These are phyloP conservation scores for Nakaseomyces delphensis DNA, from an alignment of 1,139 yeast species.

Conservation along the genomic window DNA sequence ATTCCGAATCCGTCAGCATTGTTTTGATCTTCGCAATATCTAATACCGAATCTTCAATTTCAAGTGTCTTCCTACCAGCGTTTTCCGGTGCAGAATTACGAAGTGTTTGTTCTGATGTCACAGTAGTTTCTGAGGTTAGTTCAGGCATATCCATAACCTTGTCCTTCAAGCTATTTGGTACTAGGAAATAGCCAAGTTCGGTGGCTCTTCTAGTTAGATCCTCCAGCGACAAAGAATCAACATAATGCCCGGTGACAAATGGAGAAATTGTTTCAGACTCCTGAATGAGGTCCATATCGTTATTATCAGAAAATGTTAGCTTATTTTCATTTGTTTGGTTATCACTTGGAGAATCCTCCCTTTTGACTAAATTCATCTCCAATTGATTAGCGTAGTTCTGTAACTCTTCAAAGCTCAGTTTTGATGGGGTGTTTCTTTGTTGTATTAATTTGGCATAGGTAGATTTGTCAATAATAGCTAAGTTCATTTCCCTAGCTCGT, in stretches of 20 bases:
- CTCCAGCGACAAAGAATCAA: background rate
- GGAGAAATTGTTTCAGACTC: background rate
- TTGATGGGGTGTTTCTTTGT: background rate
- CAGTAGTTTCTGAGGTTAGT: conserved; percentile 3
- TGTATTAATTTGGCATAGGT: background rate
- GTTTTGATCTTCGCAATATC: background rate
- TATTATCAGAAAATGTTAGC: background rate
- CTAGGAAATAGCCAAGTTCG: background rate
- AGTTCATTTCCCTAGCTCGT: background rate
- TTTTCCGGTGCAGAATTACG: background rate
- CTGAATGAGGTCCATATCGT: background rate
- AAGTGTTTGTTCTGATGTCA: background rate
- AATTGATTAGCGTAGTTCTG: conserved; percentile 1
- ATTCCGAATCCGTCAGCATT: background rate
- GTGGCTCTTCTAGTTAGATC: background rate
- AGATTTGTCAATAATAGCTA: background rate
- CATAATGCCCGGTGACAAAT: background rate
- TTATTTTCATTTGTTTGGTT: background rate
- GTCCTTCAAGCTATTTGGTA: background rate
- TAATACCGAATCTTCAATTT: background rate
- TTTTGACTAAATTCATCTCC: conserved; percentile 1
- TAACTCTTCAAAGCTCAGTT: conserved; percentile 1
- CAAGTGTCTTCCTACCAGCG: background rate
- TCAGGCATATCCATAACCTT: background rate
- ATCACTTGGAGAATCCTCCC: no score